phyloP scores from a whole-genome alignment of 2,329 filamentous ascomycete species.

The Didymella lethalis region DNA sequence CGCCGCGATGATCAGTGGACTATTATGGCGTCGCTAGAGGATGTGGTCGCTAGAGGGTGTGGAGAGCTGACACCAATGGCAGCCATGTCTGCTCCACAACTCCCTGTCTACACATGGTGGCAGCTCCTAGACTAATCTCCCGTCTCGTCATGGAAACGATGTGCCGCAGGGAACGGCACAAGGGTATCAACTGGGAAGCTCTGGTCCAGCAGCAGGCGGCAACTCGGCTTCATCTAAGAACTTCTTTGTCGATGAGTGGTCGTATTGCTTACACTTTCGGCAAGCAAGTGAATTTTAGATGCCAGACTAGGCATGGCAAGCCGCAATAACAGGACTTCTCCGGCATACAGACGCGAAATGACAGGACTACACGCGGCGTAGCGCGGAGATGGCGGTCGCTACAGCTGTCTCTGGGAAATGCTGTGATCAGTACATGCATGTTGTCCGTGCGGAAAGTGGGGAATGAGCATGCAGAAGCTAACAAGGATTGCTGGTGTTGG shows the following conservation, averaged over 20 bases:
- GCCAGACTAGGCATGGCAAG: constrained; percentile 18
- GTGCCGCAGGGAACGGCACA: constrained; percentile 12
- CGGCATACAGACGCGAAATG: constrained; percentile 22
- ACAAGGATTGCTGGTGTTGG: constrained; percentile 17
- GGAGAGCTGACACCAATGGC: constrained; percentile 32
- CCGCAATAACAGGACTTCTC: constrained; percentile 6
- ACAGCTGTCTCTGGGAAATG: constrained; percentile 24
- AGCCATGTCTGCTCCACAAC: constrained; percentile 19
- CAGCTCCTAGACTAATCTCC: constrained; percentile 19
- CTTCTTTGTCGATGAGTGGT: constrained; percentile 8
- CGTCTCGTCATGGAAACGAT: constrained; percentile 28
- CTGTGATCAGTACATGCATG: constrained; percentile 27
- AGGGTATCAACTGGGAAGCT: constrained; percentile 3
- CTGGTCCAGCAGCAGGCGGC: not conserved
- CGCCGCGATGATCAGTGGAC: constrained; percentile 21
- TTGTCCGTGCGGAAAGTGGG: constrained; percentile 26
- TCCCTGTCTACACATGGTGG: constrained; percentile 24
- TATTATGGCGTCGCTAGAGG: constrained; percentile 18
- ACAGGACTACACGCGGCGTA: constrained; percentile 25
- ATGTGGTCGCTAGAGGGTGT: constrained; percentile 27
- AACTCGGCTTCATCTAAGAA: constrained; percentile 1
- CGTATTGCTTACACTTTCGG: constrained; percentile 4
- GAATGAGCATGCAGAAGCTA: constrained; percentile 22
- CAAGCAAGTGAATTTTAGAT: not conserved
- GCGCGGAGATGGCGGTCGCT: constrained; percentile 26